Evolutionary conservation across 73 alveolate species (phyloP).

Genomic region (Symbiodinium pilosum): DNA sequence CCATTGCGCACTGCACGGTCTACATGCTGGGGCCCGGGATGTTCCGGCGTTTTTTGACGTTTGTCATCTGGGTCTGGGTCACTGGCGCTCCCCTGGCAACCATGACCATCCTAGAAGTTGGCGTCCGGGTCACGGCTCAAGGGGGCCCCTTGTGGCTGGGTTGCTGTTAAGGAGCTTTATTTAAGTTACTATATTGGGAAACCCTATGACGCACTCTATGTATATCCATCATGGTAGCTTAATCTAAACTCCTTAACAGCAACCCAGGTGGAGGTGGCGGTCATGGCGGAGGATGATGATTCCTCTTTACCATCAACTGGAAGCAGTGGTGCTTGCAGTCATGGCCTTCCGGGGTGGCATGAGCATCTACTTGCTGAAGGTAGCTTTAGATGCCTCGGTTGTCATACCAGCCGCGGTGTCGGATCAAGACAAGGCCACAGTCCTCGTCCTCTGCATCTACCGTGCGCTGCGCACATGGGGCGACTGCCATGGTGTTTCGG

Average conservation of each 20-base stretch:
- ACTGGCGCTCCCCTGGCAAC: conserved; percentile 71
- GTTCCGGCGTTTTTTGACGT: not conserved
- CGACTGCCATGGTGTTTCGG: conserved; percentile 49
- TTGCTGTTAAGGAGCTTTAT: no score
- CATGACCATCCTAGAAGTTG: conserved; percentile 68
- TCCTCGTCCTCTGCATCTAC: conserved; percentile 37
- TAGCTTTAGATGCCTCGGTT: not conserved
- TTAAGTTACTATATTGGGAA: no score
- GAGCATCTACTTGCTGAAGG: conserved; percentile 56
- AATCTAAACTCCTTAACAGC: no score
- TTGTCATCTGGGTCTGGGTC: not conserved
- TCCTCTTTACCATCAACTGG: not conserved
- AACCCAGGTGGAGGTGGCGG: conserved; percentile 2
- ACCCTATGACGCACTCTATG: no score
- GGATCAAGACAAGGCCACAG: conserved; percentile 84
- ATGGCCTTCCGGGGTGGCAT: conserved; percentile 26
- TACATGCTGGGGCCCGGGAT: conserved; percentile 39
- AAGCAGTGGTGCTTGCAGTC: not conserved
- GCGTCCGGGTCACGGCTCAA: conserved; percentile 1
- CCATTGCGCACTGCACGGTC: conserved; percentile 68
- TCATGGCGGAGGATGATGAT: conserved; percentile 24
- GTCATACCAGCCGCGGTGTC: not conserved
- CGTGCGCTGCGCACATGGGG: conserved; percentile 86
- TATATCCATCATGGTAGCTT: no score
- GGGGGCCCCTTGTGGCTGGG: conserved; percentile 18